A percentile compares a stretch with the other conserved stretches of the same genome.
Conservation (phyloP, 257 asterid species). For the Solanum commersonii region DNA sequence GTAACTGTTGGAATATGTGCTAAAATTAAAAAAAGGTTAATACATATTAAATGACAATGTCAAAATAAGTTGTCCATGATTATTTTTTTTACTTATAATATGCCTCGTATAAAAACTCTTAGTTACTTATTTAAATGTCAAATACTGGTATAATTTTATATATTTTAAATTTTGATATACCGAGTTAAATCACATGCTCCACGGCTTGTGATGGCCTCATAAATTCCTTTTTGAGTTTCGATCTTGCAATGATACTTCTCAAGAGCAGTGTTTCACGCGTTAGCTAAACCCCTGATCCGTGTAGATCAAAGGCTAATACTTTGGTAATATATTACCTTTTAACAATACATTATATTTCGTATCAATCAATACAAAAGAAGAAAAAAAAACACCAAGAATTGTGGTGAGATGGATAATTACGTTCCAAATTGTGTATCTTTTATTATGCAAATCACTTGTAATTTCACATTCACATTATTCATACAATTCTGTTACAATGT, state of each 20-base stretch:
- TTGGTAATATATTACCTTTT: not conserved
- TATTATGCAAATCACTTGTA: not conserved
- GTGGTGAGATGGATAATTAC: not conserved
- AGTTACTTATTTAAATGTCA: too few relatives aligned
- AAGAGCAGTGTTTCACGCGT: not conserved
- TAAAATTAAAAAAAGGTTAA: too few relatives aligned
- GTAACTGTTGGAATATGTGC: not conserved
- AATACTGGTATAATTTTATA: too few relatives aligned
- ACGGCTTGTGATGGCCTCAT: too few relatives aligned
- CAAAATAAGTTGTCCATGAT: too few relatives aligned
- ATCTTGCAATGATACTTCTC: not conserved
- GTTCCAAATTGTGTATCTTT: not conserved
- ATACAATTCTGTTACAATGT: not conserved
- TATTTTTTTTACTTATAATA: too few relatives aligned
- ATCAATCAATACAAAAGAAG: not conserved
- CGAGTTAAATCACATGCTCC: too few relatives aligned
- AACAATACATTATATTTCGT: too few relatives aligned
- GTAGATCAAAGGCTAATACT: not conserved
- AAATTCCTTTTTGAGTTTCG: not conserved
- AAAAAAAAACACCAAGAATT: not conserved
- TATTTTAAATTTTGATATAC: too few relatives aligned
- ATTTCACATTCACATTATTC: not conserved
- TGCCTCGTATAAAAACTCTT: too few relatives aligned
- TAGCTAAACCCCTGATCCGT: not conserved
- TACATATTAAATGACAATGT: too few relatives aligned